A percentile compares a stretch with the other conserved stretches of the same genome.
Evolutionary conservation across 2,329 filamentous ascomycete species (phyloP).

Genomic region (Colletotrichum kahawae): DNA sequence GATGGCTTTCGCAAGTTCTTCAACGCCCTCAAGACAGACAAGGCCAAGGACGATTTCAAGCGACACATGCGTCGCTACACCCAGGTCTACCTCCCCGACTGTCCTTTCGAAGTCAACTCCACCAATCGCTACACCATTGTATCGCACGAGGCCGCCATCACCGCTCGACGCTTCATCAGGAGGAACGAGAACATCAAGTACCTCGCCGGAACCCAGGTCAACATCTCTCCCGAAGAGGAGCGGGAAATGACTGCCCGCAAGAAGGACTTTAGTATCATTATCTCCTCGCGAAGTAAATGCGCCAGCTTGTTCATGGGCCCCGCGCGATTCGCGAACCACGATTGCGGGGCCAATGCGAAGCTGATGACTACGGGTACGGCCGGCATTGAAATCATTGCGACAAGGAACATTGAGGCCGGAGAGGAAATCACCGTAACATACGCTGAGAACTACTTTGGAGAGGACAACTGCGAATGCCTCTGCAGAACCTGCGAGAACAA

Average conservation of each 20-base stretch:
- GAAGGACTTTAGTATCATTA: conserved; percentile 96
- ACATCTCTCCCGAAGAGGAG: conserved; percentile 92
- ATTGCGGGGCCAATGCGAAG: conserved; percentile 90
- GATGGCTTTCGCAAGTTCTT: conserved; percentile 77
- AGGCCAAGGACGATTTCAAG: conserved; percentile 83
- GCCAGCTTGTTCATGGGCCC: conserved; percentile 94
- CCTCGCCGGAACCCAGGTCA: conserved; percentile 87
- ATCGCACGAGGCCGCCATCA: conserved; percentile 86
- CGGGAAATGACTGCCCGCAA: conserved; percentile 78
- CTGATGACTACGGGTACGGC: conserved; percentile 83
- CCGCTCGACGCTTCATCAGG: conserved; percentile 78
- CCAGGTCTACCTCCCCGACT: conserved; percentile 91
- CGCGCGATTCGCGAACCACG: conserved; percentile 95
- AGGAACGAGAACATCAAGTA: conserved; percentile 90
- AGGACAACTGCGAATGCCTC: conserved; percentile 92
- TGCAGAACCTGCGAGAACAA: conserved; percentile 84
- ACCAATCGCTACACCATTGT: conserved; percentile 96
- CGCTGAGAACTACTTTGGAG: conserved; percentile 94
- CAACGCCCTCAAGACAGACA: conserved; percentile 70
- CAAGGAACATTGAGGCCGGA: conserved; percentile 79
- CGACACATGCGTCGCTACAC: conserved; percentile 89
- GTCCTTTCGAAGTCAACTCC: conserved; percentile 87
- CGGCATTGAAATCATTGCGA: conserved; percentile 89
- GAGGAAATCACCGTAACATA: conserved; percentile 98
- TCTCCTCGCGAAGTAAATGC: conserved; percentile 89